phyloP scores from a whole-genome alignment of 306 rosid genomes.

The Fagus crenata region DNA sequence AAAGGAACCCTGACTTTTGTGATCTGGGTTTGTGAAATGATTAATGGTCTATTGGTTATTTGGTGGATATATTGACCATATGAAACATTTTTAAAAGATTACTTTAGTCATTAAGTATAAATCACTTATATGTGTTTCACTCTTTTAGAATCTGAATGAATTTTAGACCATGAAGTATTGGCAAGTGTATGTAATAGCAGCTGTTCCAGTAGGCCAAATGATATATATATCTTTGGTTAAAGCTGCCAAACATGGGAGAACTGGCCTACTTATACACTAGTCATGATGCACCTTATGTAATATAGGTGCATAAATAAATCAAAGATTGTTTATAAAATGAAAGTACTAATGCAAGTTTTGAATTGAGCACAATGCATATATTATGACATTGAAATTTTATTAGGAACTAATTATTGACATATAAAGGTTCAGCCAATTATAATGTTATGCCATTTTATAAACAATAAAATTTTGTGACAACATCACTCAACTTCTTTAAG shows the following conservation, averaged over 20 bases:
- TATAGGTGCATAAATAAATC: neutral
- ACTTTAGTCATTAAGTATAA: no score
- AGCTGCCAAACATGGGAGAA: neutral
- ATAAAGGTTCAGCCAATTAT: slow-evolving; percentile 12
- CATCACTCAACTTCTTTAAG: slow-evolving; percentile 30
- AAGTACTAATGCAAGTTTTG: neutral
- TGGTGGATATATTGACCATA: no score
- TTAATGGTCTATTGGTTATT: no score
- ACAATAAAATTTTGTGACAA: slow-evolving; percentile 25
- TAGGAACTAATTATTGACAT: slow-evolving; percentile 24
- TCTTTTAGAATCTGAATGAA: neutral
- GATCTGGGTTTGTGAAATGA: no score
- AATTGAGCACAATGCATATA: neutral
- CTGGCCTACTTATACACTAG: no score
- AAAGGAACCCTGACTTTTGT: no score
- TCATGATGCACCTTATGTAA: neutral
- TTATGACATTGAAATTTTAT: slow-evolving; percentile 18
- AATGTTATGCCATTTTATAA: slow-evolving; percentile 16
- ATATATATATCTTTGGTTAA: neutral
- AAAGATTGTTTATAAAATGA: neutral
- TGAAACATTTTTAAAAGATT: no score
- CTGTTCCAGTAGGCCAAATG: no score
- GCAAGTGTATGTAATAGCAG: no score
- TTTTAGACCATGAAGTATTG: no score
- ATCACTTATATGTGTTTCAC: no score